Base-by-base conservation (phyloP, 139 green algal genomes). In the Chlamydomonas schloesseri region DNA sequence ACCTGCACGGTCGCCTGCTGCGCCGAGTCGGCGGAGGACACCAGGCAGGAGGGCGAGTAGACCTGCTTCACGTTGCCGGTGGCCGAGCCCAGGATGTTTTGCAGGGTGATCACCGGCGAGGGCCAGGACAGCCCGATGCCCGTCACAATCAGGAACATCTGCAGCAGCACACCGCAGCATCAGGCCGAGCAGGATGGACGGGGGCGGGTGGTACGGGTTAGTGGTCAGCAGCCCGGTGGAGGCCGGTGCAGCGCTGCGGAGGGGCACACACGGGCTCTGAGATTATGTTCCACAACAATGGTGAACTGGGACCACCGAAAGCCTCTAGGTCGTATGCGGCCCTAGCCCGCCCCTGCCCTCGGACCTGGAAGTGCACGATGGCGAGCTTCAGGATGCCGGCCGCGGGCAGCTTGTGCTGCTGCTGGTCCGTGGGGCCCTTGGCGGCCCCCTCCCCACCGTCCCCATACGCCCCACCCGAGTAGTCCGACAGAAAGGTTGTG, bases 71-170 rank as follows among this genome's bases (percentile, higher is more conserved):
- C 34, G 55, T 15, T 82, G 36, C 75, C 75, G 10, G 58, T 82
- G 34, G 42, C 28, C 23, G 10, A 46, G 15, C 34, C 75, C 24
- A 82, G 26, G 3, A 71, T 58, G 29, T 11, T 60, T 37, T 82
- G 75, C 15, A 82, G 55, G 14, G n/a, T 58, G 20, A n/a, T 0
- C 34, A 82, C 55, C 18, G 50, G 33, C 8, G n/a, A 33, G 29
- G 75, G 75, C 75, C 75, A 82, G 75, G 71, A 33, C 58, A 82
- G 34, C 58, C 36, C 20, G 26, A 82, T 71, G 28, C 75, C 58
- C 34, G 75, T 82, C 18, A 82, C 58, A 34, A 82, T 82, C 3
- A 82, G 34, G 75, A 72, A 82, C 21, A 82, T 28, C 75, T 82
- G 75, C n/a, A n/a, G n/a, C n/a, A n/a, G n/a, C n/a, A n/a, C n/a